Evolutionary conservation across 805 yeast genomes (phyloP), one percentile per base, ranked within the genome.

Genomic region (Myxozyma neglecta): DNA sequence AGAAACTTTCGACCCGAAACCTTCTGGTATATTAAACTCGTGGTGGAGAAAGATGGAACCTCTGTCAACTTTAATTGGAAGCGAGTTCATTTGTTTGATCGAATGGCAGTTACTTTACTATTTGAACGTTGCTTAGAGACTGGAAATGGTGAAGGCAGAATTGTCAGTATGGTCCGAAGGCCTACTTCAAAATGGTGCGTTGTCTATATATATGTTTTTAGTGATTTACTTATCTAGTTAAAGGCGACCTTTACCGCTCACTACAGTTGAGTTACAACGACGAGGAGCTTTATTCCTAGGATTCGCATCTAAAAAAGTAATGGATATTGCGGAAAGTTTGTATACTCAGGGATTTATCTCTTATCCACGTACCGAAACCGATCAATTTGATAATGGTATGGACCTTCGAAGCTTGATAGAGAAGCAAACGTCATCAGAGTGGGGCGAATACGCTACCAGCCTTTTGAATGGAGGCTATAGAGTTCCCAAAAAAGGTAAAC

Each of bases 361-460:
- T 0, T 94, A 94, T 72, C 99, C 99, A 2, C 87, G 99, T 79
- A 94, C 99, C 0, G 99, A 94, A 71, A 94, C 99, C 0, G 97
- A 94, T 72, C 81, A 76, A 29, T 96, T 89, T 70, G 97, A 96
- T 1, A 74, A 76, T 0, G 79, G 80, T 1, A 90, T 92, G 88
- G 90, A 94, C 70, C 77, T 94, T 53, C 77, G 77, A 57, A 75
- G 76, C 0, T 73, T 90, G 1, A 80, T 94, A 1, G 76, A 75
- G n/a, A 83, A 83, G 32, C 97, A 91, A 67, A 71, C 74, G 0
- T 76, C 74, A 13, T 82, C 75, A 1, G 73, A 73, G 2, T 93
- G 97, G 97, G 96, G 96, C 0, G 61, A 65, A 0, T 91, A 88
- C 71, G 93, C 97, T 0, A 66, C 53, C 68, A 10, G 61, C 6